phyloP scores from a whole-genome alignment of 2,329 filamentous ascomycete species.

The Aureobasidium sp. region DNA sequence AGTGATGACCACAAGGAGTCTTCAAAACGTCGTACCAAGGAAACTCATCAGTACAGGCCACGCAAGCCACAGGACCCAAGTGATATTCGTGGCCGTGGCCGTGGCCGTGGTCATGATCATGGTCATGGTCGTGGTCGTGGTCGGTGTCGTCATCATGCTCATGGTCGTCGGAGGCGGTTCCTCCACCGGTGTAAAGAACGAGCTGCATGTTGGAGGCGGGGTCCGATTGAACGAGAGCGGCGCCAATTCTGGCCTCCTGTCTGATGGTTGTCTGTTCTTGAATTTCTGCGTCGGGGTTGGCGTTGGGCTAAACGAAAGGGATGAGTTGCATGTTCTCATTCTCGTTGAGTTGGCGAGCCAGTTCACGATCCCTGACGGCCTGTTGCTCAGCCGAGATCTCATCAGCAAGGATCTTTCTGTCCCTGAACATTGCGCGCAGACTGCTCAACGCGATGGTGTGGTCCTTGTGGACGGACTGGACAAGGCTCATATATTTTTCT shows the following conservation, averaged over 20 bases:
- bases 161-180: not conserved
- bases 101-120: too few relatives aligned
- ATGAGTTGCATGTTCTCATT: not conserved
- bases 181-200: not conserved
- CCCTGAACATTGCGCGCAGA: not conserved
- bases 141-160: not conserved
- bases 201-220: not conserved
- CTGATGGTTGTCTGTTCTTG: not conserved
- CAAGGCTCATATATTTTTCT: not conserved
- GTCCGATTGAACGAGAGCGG: not conserved
- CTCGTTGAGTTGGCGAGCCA: not conserved
- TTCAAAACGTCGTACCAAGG: constrained; percentile 24
- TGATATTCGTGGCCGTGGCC: too few relatives aligned
- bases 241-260: not conserved
- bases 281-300: not conserved
- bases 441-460: not conserved
- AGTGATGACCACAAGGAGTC: constrained; percentile 38
- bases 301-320: not conserved
- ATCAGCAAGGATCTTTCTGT: not conserved
- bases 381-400: not conserved
- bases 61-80: not conserved
- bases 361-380: not conserved
- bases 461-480: not conserved
- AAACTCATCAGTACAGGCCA: not conserved
- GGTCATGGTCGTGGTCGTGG: not conserved